Conservation (phyloP, 768 basidiomycete genomes). For the Trametes gibbosa region DNA sequence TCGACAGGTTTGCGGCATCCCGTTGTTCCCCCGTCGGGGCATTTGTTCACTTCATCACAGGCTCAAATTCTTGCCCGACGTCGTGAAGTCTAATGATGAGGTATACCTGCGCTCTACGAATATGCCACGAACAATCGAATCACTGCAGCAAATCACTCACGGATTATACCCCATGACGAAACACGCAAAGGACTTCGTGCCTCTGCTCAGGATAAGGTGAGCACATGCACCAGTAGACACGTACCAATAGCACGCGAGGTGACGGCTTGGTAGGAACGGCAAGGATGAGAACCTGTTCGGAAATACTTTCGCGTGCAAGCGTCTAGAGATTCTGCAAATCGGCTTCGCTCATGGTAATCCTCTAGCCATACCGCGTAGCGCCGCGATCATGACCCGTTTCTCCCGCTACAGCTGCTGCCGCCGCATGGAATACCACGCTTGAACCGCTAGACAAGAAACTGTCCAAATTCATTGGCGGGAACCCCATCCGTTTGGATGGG, state of each 20-base stretch:
- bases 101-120: slow-evolving; percentile 76
- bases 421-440: slow-evolving; percentile 58
- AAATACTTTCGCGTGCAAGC: slow-evolving; percentile 66
- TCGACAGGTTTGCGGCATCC: slow-evolving; percentile 49
- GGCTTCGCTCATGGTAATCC: slow-evolving; percentile 62
- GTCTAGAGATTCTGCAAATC: slow-evolving; percentile 57
- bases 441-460: slow-evolving; percentile 60
- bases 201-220: slow-evolving; percentile 57
- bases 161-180: slow-evolving; percentile 64
- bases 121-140: slow-evolving; percentile 74
- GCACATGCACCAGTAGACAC: slow-evolving; percentile 6
- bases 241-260: background rate
- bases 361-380: background rate
- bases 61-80: slow-evolving; percentile 61
- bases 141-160: slow-evolving; percentile 68
- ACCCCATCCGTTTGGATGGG: slow-evolving; percentile 71
- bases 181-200: slow-evolving; percentile 43
- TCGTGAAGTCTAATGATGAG: slow-evolving; percentile 39
- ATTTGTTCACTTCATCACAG: slow-evolving; percentile 33
- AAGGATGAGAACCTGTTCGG: slow-evolving; percentile 71
- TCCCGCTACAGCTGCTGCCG: slow-evolving; percentile 52
- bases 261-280: slow-evolving; percentile 46
- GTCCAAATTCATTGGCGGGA: slow-evolving; percentile 67
- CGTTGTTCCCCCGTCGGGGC: background rate
- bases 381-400: background rate